Evolutionary conservation across 768 basidiomycete genomes (phyloP).

Genomic region (Exsudoporus frostii): DNA sequence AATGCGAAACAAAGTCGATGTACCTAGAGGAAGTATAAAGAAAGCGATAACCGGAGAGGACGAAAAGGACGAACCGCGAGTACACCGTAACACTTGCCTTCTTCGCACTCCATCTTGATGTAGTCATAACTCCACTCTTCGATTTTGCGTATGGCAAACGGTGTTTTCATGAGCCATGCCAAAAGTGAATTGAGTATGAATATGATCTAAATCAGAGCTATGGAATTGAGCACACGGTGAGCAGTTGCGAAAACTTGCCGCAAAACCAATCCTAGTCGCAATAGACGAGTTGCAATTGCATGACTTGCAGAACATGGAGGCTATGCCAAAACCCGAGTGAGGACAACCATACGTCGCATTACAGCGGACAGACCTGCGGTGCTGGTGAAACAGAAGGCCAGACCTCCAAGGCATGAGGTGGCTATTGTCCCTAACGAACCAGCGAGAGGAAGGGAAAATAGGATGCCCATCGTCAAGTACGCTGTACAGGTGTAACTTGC

Average conservation of each 20-base stretch:
- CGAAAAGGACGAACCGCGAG: constrained; percentile 65
- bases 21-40: constrained; percentile 44
- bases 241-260: constrained; percentile 47
- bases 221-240: not conserved
- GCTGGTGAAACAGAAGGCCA: constrained; percentile 85
- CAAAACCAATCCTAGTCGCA: constrained; percentile 94
- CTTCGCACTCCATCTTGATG: constrained; percentile 95
- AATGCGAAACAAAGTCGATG: constrained; percentile 97
- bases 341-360: constrained; percentile 1
- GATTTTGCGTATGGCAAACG: constrained; percentile 79
- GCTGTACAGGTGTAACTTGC: not conserved
- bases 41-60: not conserved
- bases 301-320: constrained; percentile 96
- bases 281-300: constrained; percentile 99
- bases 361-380: constrained; percentile 61
- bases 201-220: constrained; percentile 63
- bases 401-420: constrained; percentile 77
- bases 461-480: constrained; percentile 70
- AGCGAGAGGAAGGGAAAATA: constrained; percentile 70
- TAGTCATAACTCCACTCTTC: constrained; percentile 95
- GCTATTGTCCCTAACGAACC: constrained; percentile 69
- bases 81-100: constrained; percentile 93
- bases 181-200: constrained; percentile 94
- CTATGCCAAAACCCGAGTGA: constrained; percentile 37
- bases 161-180: constrained; percentile 95